phyloP scores from a whole-genome alignment of 768 basidiomycete species.

The Lactarius vividus region DNA sequence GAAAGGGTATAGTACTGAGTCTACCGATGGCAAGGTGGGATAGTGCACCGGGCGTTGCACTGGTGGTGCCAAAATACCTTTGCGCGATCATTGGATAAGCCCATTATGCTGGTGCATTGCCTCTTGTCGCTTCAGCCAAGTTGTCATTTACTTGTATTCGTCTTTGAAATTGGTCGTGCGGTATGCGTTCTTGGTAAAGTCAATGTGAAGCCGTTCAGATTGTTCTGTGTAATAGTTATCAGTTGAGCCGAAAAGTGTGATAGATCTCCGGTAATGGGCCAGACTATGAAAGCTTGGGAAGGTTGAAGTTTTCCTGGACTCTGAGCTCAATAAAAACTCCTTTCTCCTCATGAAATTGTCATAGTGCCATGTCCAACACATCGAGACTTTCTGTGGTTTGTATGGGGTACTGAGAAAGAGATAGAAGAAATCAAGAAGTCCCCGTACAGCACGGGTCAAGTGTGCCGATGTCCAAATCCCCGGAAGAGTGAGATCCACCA shows the following conservation, averaged over 20 bases:
- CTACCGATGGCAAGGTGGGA: no score
- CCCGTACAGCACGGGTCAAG: not conserved
- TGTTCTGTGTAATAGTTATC: not conserved
- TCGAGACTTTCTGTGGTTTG: no score
- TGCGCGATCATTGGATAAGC: not conserved
- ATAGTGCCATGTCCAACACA: no score
- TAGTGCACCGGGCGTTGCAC: no score
- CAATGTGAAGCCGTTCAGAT: not conserved
- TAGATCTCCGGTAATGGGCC: not conserved
- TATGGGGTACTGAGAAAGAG: constrained; percentile 6
- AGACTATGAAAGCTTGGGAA: not conserved
- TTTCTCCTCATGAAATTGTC: not conserved
- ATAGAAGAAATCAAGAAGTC: no score
- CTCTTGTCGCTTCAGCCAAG: not conserved
- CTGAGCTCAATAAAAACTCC: not conserved
- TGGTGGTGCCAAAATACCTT: no score
- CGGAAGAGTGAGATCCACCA: not conserved
- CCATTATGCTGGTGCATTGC: not conserved
- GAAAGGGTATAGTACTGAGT: no score
- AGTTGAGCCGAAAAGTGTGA: not conserved
- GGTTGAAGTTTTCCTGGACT: not conserved
- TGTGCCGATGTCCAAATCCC: no score
- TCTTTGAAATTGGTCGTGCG: not conserved
- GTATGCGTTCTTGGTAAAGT: no score
- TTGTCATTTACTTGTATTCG: not conserved